phyloP scores from a whole-genome alignment of 108 stramenopile genomes.

The Aureococcus anophagefferens region DNA sequence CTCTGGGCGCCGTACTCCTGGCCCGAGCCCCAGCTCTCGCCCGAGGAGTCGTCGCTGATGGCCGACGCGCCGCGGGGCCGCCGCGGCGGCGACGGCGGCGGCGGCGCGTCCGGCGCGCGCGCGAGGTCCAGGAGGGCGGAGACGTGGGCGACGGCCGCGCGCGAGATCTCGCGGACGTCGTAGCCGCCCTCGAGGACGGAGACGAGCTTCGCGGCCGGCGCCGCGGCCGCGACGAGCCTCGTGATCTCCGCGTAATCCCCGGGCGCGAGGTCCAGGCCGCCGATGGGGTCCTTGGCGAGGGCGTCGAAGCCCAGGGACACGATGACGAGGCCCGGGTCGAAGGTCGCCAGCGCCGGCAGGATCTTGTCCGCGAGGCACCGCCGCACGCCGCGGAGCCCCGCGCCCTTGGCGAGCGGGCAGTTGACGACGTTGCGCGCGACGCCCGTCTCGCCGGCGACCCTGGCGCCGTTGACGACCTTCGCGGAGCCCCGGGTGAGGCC shows the following conservation, averaged over 20 bases:
- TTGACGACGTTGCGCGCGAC: neutral
- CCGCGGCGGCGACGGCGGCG: too few species aligned
- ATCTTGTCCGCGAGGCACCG: slow-evolving; percentile 13
- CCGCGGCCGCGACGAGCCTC: slow-evolving; percentile 35
- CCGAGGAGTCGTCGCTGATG: too few species aligned
- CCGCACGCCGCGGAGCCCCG: slow-evolving; percentile 1
- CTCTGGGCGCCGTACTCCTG: too few species aligned
- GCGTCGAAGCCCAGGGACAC: slow-evolving; percentile 47
- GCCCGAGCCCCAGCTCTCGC: too few species aligned
- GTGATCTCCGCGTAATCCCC: slow-evolving; percentile 21
- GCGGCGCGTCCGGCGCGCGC: too few species aligned
- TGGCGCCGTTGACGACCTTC: neutral
- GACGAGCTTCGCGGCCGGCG: slow-evolving; percentile 28
- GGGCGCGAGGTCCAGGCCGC: slow-evolving; percentile 19
- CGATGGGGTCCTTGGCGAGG: slow-evolving; percentile 13
- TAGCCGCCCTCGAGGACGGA: slow-evolving; percentile 50
- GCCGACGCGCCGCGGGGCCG: too few species aligned
- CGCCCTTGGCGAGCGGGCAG: neutral
- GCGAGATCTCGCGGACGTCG: slow-evolving; percentile 12
- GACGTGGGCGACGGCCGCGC: neutral
- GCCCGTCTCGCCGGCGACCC: too few species aligned
- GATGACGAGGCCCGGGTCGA: slow-evolving; percentile 42
- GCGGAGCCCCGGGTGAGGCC: neutral
- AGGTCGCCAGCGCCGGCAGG: slow-evolving; percentile 44
- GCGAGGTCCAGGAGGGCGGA: too few species aligned